Conservation (phyloP, 805 yeast genomes). For the Kurtzmaniella fragi region DNA sequence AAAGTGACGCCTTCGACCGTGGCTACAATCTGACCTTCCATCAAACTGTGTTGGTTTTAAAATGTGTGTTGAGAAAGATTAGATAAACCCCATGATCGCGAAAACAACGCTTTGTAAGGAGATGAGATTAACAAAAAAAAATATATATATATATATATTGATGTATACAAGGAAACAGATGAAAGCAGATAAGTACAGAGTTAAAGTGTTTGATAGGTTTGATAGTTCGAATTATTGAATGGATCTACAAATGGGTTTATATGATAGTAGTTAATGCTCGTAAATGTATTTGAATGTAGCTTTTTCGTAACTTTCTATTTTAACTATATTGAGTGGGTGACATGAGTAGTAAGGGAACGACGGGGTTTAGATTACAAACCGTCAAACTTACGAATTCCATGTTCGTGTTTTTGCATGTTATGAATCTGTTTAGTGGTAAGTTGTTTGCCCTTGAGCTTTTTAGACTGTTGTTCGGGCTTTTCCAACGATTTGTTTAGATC, state of each 20-base stretch:
- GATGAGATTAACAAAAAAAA: background rate
- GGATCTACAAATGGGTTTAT: no score
- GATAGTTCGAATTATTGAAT: no score
- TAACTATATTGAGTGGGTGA: background rate
- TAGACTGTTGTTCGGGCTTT: conserved; percentile 8
- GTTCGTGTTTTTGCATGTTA: conserved; percentile 50
- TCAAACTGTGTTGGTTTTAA: conserved; percentile 5
- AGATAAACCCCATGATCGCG: background rate
- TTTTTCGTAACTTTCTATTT: background rate
- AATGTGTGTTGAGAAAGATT: background rate
- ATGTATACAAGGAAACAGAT: no score
- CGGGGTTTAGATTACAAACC: conserved; percentile 36
- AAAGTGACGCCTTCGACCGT: conserved; percentile 35
- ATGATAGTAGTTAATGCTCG: no score
- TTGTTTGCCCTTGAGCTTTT: conserved; percentile 25
- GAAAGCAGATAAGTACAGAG: no score
- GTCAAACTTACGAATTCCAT: conserved; percentile 62
- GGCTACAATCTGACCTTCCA: conserved; percentile 24
- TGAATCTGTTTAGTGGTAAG: conserved; percentile 41
- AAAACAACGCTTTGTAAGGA: background rate
- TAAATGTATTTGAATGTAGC: background rate
- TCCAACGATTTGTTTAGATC: conserved; percentile 16
- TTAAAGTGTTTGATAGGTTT: no score
- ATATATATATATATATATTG: no score
- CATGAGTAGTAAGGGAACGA: background rate